Base-by-base conservation (phyloP, 106 monocot genomes). In the Alisma plantagoaquatica region DNA sequence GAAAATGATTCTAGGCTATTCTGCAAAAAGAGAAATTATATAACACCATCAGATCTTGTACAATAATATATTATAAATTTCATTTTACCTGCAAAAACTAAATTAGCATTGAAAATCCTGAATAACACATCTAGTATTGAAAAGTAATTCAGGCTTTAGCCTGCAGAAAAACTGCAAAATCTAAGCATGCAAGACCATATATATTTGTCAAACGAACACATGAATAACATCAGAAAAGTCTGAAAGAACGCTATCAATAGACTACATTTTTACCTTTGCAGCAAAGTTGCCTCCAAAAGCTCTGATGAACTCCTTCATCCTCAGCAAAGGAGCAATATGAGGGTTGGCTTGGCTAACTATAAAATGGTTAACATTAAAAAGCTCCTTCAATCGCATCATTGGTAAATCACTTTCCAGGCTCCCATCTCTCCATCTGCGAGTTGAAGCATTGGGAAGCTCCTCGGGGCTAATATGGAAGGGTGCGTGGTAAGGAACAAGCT, bases 271-370 rank as follows among this genome's bases (percentile, higher is more conserved):
- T 76, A 89, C 96, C 89, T 90, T 98, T 10, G 90, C 98, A 43
- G 90, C 98, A 45, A 90, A 98, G 56, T 73, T 67, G n/a, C 98
- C 98, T 29, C 89, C 98, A 56, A 82, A 77, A 64, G 66, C 66
- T 75, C 90, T 75, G 20, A 98, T 53, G 46, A 98, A 55, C 53
- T 89, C 98, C 55, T 90, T 98, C 4, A 86, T 46, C 67, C 98
- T 68, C 50, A 98, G 28, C 3, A 89, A 45, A n/a, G 98, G 98
- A 8, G 85, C 79, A 42, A 98, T 82, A 63, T 98, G 98, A 47
- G 90, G 90, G 76, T 98, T 98, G 10, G 90, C 90, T 59, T 98
- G 98, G 73, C 90, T 90, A 31, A 90, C 98, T 26, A 98, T 98
- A 55, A 98, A 98, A 70, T 98, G 98, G 33, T 98, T 98, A 16